phyloP scores from a whole-genome alignment of 257 asterid species.

The Solanum piurae region DNA sequence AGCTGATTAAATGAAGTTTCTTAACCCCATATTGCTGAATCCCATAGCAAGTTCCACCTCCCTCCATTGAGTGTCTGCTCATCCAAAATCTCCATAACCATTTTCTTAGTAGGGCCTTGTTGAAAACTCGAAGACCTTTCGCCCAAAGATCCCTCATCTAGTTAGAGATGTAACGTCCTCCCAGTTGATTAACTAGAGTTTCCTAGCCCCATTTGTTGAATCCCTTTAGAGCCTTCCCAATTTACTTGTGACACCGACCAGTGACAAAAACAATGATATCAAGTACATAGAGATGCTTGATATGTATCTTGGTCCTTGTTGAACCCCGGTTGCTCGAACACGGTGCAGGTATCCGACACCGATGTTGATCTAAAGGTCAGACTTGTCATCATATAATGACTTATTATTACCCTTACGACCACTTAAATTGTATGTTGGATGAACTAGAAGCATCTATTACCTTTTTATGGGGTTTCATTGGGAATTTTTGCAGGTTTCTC shows the following conservation, averaged over 20 bases:
- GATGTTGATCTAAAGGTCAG: neutral
- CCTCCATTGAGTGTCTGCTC: neutral
- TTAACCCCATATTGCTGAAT: neutral
- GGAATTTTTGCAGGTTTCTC: neutral
- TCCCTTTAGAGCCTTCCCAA: neutral
- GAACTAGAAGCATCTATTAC: neutral
- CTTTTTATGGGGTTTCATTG: neutral
- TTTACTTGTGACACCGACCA: neutral
- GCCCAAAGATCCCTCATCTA: neutral
- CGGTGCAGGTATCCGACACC: neutral
- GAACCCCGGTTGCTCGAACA: neutral
- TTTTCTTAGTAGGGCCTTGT: neutral
- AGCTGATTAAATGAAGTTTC: neutral
- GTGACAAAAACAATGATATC: neutral
- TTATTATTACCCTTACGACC: neutral
- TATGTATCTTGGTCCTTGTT: neutral
- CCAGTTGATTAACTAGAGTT: neutral
- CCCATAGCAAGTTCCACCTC: neutral
- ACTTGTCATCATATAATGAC: neutral
- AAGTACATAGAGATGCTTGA: neutral
- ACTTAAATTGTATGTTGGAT: neutral
- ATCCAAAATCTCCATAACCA: neutral
- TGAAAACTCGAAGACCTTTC: neutral
- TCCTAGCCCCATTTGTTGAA: neutral
- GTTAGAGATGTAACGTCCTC: neutral